Percentiles rank a stretch among this genome's conserved stretches.
These are phyloP conservation scores for Epichloe baconii DNA, from an alignment of 2,329 filamentous ascomycete genomes.

Conservation along the genomic window DNA sequence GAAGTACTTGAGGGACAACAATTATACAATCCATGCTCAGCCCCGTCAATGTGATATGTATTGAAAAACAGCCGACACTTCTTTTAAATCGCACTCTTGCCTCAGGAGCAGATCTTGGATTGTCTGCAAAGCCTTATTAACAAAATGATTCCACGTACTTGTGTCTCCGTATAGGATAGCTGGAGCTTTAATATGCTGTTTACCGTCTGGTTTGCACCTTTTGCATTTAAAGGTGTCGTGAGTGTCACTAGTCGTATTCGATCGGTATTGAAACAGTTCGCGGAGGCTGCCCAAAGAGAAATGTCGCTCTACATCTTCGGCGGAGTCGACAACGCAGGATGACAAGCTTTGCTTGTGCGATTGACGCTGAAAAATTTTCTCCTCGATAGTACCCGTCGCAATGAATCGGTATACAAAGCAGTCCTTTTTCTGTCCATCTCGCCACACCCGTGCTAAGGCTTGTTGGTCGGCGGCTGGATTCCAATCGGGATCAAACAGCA, in stretches of 20 bases:
- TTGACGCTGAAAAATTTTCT: constrained; percentile 98
- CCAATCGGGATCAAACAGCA: constrained; percentile 96
- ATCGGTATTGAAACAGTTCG: constrained; percentile 87
- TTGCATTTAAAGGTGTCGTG: constrained; percentile 99
- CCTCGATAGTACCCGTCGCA: constrained; percentile 91
- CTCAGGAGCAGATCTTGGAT: constrained; percentile 87
- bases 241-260: constrained; percentile 77
- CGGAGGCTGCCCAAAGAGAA: constrained; percentile 84
- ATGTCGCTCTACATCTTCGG: constrained; percentile 93
- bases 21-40: neutral
- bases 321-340: constrained; percentile 89
- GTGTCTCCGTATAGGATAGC: constrained; percentile 97
- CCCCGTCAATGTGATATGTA: constrained; percentile 70
- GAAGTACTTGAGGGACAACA: no score
- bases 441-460: constrained; percentile 92
- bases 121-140: constrained; percentile 61
- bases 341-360: constrained; percentile 96
- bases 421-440: constrained; percentile 97
- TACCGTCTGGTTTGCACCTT: constrained; percentile 77
- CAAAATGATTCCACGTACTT: constrained; percentile 98
- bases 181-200: constrained; percentile 76
- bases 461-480: constrained; percentile 97
- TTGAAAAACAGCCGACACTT: constrained; percentile 93
- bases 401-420: constrained; percentile 99
- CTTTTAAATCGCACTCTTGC: constrained; percentile 66